phyloP scores from a whole-genome alignment of 306 rosid species.

The Vigna mungo region DNA sequence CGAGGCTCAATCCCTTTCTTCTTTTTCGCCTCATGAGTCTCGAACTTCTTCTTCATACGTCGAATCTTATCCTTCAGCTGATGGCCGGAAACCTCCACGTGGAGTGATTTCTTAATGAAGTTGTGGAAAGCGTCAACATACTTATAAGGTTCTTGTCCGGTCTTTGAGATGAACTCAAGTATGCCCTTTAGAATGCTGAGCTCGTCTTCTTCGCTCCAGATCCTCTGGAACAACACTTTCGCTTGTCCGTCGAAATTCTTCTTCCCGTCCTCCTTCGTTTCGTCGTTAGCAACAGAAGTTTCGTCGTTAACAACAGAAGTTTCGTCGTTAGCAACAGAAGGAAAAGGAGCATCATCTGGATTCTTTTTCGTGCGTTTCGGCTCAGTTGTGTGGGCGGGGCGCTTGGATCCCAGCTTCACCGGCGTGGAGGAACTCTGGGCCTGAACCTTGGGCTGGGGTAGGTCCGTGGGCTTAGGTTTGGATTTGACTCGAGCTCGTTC shows the following conservation, averaged over 20 bases:
- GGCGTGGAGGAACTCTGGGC: slow-evolving; percentile 36
- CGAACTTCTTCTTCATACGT: slow-evolving; percentile 63
- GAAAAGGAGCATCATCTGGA: not conserved
- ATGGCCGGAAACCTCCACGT: slow-evolving; percentile 36
- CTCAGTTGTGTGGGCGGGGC: not conserved
- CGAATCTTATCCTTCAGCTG: slow-evolving; percentile 67
- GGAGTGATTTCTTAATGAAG: slow-evolving; percentile 55
- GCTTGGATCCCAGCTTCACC: slow-evolving; percentile 50
- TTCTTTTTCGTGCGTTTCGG: slow-evolving; percentile 58
- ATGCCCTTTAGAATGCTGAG: slow-evolving; percentile 55
- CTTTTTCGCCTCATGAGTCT: slow-evolving; percentile 13
- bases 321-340: not conserved
- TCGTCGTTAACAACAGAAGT: no score
- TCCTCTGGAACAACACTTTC: slow-evolving; percentile 47
- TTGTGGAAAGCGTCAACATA: slow-evolving; percentile 49
- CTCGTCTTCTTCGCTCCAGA: slow-evolving; percentile 69
- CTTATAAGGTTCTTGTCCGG: slow-evolving; percentile 44
- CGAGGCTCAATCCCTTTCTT: slow-evolving; percentile 46
- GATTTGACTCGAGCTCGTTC: no score
- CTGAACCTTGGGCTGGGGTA: slow-evolving; percentile 30
- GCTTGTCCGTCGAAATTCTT: not conserved
- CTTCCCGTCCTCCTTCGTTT: slow-evolving; percentile 12
- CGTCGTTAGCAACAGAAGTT: not conserved
- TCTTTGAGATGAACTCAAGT: slow-evolving; percentile 45
- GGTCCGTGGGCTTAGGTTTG: slow-evolving; percentile 54